Evolutionary conservation across 805 yeast genomes (phyloP).

Genomic region (Starmerella ratchasimensis): DNA sequence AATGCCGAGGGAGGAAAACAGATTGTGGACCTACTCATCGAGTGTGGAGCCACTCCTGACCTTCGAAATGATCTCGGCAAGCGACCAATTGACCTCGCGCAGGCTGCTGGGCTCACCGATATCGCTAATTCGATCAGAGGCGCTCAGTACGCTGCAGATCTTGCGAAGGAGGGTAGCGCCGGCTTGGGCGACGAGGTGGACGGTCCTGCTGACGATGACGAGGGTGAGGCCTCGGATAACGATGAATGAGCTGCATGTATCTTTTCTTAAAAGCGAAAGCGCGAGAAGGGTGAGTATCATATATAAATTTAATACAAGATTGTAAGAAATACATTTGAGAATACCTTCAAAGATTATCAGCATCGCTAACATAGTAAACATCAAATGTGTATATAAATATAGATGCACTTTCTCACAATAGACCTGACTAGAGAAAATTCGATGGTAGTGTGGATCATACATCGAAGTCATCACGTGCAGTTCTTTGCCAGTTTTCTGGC

Average conservation of each 20-base stretch:
- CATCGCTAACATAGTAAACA: too few species aligned
- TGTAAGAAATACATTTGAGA: too few species aligned
- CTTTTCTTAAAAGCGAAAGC: too few species aligned
- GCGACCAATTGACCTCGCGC: conserved; percentile 54
- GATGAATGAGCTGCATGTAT: too few species aligned
- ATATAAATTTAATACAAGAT: too few species aligned
- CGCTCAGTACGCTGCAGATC: conserved; percentile 44
- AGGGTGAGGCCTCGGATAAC: conserved; percentile 3
- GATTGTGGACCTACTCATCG: conserved; percentile 57
- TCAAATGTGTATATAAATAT: too few species aligned
- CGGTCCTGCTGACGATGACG: conserved; percentile 11
- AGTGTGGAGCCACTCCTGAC: conserved; percentile 79
- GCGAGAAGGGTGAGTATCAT: too few species aligned
- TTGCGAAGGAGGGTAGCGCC: conserved; percentile 16
- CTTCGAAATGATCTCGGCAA: conserved; percentile 42
- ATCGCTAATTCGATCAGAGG: conserved; percentile 55
- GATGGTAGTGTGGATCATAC: too few species aligned
- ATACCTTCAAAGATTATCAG: too few species aligned
- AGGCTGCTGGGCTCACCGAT: conserved; percentile 38
- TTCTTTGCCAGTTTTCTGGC: conserved; percentile 19
- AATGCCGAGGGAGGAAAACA: conserved; percentile 71
- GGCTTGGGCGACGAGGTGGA: conserved; percentile 15
- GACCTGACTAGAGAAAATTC: too few species aligned
- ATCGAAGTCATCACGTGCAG: conserved; percentile 15
- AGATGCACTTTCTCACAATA: too few species aligned